Conservation (phyloP, 2,329 filamentous ascomycete species). For the Alternaria ethzedia region DNA sequence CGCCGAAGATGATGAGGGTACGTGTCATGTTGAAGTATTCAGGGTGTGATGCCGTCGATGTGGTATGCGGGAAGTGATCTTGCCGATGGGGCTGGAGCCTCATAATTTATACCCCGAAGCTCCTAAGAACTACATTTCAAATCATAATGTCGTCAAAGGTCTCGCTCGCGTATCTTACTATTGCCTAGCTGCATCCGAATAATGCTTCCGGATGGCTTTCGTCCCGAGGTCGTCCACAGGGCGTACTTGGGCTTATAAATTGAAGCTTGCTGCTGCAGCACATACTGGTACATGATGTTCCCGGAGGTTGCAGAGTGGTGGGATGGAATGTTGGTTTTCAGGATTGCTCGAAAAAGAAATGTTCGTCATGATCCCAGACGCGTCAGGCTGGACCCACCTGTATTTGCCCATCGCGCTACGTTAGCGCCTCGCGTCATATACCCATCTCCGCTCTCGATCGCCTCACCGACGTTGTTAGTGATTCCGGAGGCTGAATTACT, state of each 20-base stretch:
- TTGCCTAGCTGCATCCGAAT: neutral
- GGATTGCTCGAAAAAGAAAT: neutral
- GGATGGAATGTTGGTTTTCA: neutral
- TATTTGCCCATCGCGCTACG: neutral
- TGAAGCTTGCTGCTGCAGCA: neutral
- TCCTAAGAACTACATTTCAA: neutral
- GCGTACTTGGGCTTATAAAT: neutral
- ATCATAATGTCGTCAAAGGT: neutral
- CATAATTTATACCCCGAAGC: no score
- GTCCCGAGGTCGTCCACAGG: neutral
- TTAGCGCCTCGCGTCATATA: neutral
- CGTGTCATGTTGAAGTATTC: slow-evolving; percentile 15
- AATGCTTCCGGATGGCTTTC: neutral
- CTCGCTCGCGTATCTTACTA: neutral
- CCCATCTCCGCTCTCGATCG: neutral
- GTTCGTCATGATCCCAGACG: neutral
- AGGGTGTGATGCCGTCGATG: neutral
- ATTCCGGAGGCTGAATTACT: neutral
- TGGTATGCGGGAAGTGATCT: neutral
- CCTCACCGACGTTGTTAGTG: neutral
- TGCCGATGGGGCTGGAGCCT: no score
- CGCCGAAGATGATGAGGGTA: slow-evolving; percentile 53
- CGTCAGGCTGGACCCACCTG: neutral
- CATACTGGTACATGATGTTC: neutral
- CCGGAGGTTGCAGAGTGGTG: neutral